phyloP scores from a whole-genome alignment of 257 asterid species.

The Sherardia arvensis region DNA sequence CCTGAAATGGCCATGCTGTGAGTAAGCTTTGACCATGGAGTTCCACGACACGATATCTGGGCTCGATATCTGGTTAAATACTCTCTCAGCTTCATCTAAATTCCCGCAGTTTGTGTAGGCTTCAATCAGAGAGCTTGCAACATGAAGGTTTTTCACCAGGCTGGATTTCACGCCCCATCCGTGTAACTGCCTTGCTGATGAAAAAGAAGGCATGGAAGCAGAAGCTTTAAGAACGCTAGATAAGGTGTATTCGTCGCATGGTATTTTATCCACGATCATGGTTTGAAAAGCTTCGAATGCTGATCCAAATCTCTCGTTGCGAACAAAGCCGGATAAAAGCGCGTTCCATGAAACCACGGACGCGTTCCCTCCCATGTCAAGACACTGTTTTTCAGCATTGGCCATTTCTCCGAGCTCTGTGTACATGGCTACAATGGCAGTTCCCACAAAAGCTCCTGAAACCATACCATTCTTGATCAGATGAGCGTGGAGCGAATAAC shows the following conservation, averaged over 20 bases:
- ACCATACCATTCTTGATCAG: slow-evolving; percentile 20
- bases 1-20: slow-evolving; percentile 13
- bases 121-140: slow-evolving; percentile 22
- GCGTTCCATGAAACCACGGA: slow-evolving; percentile 22
- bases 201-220: slow-evolving; percentile 15
- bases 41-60: slow-evolving; percentile 13
- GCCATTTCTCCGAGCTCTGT: slow-evolving; percentile 18
- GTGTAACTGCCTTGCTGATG: slow-evolving; percentile 20
- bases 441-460: slow-evolving; percentile 16
- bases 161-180: slow-evolving; percentile 13
- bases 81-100: slow-evolving; percentile 16
- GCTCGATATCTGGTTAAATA: not conserved
- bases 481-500: slow-evolving; percentile 15
- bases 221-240: slow-evolving; percentile 11
- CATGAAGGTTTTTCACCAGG: slow-evolving; percentile 11
- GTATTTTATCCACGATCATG: slow-evolving; percentile 6
- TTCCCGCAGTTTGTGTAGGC: slow-evolving; percentile 19
- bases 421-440: slow-evolving; percentile 19
- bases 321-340: slow-evolving; percentile 19
- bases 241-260: slow-evolving; percentile 18
- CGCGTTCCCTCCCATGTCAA: slow-evolving; percentile 12
- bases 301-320: slow-evolving; percentile 1
- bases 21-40: slow-evolving; percentile 18
- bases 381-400: slow-evolving; percentile 12
- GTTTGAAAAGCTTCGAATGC: slow-evolving; percentile 11